Evolutionary conservation across 2,329 filamentous ascomycete genomes (phyloP).

Genomic region (Pseudogymnoascus sp.): DNA sequence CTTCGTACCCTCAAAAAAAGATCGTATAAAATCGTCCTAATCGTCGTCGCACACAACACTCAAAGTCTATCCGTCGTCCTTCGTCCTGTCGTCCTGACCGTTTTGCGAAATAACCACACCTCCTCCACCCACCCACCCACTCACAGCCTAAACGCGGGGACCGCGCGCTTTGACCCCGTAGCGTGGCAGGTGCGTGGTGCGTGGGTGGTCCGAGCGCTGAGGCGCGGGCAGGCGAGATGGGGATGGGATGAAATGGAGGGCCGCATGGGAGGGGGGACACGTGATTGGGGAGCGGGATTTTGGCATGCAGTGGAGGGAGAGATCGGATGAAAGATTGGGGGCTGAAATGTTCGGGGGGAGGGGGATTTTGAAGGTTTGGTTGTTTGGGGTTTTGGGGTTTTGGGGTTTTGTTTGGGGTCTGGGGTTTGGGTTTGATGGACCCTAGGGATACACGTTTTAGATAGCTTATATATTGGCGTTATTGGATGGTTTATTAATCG

Average conservation of each 20-base stretch:
- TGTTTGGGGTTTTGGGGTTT: not conserved
- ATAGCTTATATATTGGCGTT: not conserved
- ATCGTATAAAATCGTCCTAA: not conserved
- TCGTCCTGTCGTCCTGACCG: not conserved
- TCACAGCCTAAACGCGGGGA: slow-evolving; percentile 1
- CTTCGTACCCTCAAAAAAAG: not conserved
- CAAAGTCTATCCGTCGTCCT: not conserved
- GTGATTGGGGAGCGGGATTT: not conserved
- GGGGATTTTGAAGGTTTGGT: too few relatives aligned
- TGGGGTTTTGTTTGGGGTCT: not conserved
- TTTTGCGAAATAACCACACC: not conserved
- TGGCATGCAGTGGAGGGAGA: not conserved
- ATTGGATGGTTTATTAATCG: not conserved
- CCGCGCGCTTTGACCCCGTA: slow-evolving; percentile 2
- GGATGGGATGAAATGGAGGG: not conserved
- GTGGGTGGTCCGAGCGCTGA: not conserved
- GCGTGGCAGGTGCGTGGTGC: not conserved
- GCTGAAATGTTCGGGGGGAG: not conserved
- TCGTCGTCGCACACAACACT: too few relatives aligned
- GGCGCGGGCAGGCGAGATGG: not conserved
- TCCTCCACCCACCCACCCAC: not conserved
- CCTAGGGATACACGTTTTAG: not conserved
- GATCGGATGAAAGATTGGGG: not conserved
- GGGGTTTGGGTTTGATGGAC: not conserved
- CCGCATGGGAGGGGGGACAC: not conserved